Evolutionary conservation across 169 alveolate genomes (phyloP).

Genomic region (Eimeria praecox): DNA sequence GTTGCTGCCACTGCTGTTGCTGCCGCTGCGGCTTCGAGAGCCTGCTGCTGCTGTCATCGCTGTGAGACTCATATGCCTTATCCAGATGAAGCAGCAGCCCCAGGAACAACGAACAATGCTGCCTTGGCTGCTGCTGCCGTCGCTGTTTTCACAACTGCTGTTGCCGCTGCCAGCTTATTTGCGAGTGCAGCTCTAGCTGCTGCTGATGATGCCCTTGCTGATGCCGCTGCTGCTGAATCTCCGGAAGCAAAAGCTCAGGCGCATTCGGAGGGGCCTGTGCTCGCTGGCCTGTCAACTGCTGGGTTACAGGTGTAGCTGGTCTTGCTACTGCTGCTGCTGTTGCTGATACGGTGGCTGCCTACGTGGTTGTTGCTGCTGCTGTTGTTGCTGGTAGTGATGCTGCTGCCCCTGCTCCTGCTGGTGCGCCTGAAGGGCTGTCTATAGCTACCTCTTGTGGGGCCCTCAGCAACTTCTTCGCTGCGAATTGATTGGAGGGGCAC

Average conservation of each 20-base stretch:
- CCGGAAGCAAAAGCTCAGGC: not conserved
- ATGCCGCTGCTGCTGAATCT: no score
- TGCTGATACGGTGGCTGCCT: not conserved
- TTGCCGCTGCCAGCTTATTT: no score
- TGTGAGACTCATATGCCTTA: no score
- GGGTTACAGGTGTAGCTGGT: not conserved
- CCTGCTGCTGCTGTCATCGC: no score
- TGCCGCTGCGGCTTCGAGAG: not conserved
- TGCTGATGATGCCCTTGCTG: no score
- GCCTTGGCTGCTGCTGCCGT: no score
- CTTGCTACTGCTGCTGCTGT: not conserved
- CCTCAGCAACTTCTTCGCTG: not conserved
- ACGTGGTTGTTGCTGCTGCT: not conserved
- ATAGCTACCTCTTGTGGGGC: not conserved
- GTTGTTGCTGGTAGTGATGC: not conserved
- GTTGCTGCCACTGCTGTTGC: not conserved
- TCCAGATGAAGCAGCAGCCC: no score
- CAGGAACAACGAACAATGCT: no score
- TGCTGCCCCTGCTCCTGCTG: not conserved
- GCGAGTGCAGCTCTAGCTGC: no score
- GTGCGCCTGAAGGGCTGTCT: not conserved
- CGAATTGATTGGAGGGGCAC: not conserved
- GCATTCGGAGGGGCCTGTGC: not conserved
- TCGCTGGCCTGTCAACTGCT: not conserved
- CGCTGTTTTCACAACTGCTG: no score